phyloP scores from a whole-genome alignment of 2,329 filamentous ascomycete genomes.

The Dactylellina sp. region DNA sequence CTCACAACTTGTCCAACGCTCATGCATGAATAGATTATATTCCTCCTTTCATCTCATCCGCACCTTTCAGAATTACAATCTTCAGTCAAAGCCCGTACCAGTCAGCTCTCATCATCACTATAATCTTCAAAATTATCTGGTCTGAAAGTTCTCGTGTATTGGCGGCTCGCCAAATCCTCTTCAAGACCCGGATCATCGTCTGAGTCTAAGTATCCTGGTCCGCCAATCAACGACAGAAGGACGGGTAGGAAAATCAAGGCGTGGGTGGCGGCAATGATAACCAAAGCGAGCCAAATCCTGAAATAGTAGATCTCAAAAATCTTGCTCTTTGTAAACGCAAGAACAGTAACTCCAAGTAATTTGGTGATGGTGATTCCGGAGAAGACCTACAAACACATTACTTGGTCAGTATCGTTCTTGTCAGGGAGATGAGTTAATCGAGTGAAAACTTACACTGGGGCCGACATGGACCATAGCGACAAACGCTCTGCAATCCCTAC shows the following conservation, averaged over 20 bases:
- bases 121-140: constrained; percentile 42
- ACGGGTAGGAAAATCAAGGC: constrained; percentile 93
- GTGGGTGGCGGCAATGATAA: constrained; percentile 87
- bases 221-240: constrained; percentile 84
- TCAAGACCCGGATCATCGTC: constrained; percentile 89
- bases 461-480: constrained; percentile 94
- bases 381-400: constrained; percentile 70
- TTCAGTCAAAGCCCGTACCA: constrained; percentile 40
- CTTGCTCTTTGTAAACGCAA: constrained; percentile 95
- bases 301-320: constrained; percentile 99
- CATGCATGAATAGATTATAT: constrained; percentile 36
- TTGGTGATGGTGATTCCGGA: constrained; percentile 97
- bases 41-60: constrained; percentile 11
- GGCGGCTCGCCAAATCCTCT: constrained; percentile 82
- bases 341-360: constrained; percentile 86
- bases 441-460: constrained; percentile 71
- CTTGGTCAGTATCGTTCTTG: neutral
- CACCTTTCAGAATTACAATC: constrained; percentile 42
- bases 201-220: constrained; percentile 86
- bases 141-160: constrained; percentile 27
- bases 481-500: constrained; percentile 87
- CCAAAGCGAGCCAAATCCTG: constrained; percentile 91
- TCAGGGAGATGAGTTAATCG: neutral
- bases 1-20: constrained; percentile 41
- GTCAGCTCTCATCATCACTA: constrained; percentile 54